Percentiles rank a stretch among this genome's conserved stretches.
phyloP scores from a whole-genome alignment of 495 filamentous ascomycete genomes.

The Hyaloscypha hepaticicola region DNA sequence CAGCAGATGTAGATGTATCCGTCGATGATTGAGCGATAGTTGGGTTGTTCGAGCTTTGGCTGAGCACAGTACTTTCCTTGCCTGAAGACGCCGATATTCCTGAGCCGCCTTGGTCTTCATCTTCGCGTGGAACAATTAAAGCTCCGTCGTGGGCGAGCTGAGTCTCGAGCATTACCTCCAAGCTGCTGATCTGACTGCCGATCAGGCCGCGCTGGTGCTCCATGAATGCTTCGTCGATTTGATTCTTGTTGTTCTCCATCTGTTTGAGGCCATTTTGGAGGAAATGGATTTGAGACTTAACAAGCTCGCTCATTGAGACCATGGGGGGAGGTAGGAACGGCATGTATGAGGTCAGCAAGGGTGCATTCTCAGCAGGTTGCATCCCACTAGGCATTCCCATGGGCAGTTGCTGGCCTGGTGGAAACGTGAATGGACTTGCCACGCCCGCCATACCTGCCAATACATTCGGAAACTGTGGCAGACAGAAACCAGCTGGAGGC shows the following conservation, averaged over 20 bases:
- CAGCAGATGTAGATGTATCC: background rate
- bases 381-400: slow-evolving; percentile 10
- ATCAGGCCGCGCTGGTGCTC: slow-evolving; percentile 18
- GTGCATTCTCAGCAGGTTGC: slow-evolving; percentile 3
- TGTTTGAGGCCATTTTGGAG: slow-evolving; percentile 40
- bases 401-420: slow-evolving; percentile 20
- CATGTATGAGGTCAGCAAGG: slow-evolving; percentile 4
- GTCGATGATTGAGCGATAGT: background rate
- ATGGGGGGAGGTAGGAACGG: slow-evolving; percentile 6
- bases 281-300: slow-evolving; percentile 23
- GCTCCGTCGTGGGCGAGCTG: slow-evolving; percentile 20
- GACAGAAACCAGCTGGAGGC: slow-evolving; percentile 10
- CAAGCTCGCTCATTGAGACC: slow-evolving; percentile 17
- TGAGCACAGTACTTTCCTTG: background rate
- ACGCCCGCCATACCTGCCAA: slow-evolving; percentile 31
- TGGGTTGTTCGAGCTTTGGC: background rate
- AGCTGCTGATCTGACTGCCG: slow-evolving; percentile 16
- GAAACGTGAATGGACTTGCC: slow-evolving; percentile 29
- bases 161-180: slow-evolving; percentile 19
- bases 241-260: slow-evolving; percentile 48
- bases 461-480: slow-evolving; percentile 23
- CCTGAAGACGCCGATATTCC: background rate
- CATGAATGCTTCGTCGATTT: slow-evolving; percentile 43
- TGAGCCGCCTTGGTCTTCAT: background rate
- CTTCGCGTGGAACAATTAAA: background rate